Evolutionary conservation across 2,329 filamentous ascomycete genomes (phyloP), one percentile per base, ranked within the genome.

Genomic region (Exophiala sp.): DNA sequence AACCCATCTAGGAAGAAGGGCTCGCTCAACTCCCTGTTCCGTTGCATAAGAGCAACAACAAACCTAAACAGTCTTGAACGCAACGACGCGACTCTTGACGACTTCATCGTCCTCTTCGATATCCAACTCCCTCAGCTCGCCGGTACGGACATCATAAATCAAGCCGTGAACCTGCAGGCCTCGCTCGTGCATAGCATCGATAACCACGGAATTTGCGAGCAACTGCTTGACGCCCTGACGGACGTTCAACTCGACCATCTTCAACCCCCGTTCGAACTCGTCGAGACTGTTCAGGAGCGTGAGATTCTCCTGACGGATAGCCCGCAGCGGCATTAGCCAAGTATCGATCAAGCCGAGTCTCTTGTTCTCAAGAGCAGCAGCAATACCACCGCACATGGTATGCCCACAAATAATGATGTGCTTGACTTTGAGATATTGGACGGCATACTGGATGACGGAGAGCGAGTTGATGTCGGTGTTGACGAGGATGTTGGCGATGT

Each of bases 401-500:
- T 83, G 80, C 2, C 80, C 80, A 62, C 78, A 81, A 19, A 83
- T 70, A 40, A 83, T 74, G 48, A 82, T 72, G 66, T 80, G 77
- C 59, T 79, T 76, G 56, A 85, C 81, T 60, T 83, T 80, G 29
- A 94, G 73, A 64, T 86, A 75, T 50, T 70, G 73, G 52, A 94
- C 86, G 37, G 87, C 85, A 65, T 84, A 94, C 64, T 91, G 83
- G 64, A 94, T 83, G 39, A 91, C 87, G 48, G 81, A 79, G 9
- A 81, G 76, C 27, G 82, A 82, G 70, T 81, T 87, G 66, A 91
- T 78, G 66, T 95, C 88, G 61, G 81, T 82, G 16, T 82, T 73
- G 50, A 82, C 81, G 56, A 94, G 71, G 63, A 91, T 80, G 72
- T 94, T 94, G 68, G 86, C 88, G 66, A 95, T 90, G 73, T 94